Conservation (phyloP, 441 rosid species). For the Pelargonium australe region DNA sequence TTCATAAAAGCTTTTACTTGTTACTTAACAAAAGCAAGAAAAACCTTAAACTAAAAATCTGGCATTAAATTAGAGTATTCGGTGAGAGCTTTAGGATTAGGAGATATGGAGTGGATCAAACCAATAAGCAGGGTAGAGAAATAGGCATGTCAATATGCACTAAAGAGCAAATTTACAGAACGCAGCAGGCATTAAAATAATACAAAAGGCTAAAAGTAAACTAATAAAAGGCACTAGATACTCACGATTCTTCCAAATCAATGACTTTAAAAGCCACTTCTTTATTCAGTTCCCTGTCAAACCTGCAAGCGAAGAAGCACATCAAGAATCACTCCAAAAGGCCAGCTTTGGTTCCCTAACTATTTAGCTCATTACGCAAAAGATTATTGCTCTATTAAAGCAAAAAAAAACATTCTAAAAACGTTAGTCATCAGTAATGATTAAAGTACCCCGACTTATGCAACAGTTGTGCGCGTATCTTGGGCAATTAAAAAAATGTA, state of each 20-base stretch:
- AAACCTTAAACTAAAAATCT: too few relatives aligned
- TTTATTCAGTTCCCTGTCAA: conserved; percentile 88
- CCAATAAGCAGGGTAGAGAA: neutral
- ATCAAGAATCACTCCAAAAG: conserved; percentile 13
- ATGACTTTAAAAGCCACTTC: conserved; percentile 97
- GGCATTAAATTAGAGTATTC: neutral
- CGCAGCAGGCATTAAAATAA: conserved; percentile 9
- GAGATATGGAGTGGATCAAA: conserved; percentile 3
- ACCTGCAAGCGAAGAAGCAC: conserved; percentile 47
- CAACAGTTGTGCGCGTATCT: too few relatives aligned
- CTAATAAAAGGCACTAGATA: conserved; percentile 16
- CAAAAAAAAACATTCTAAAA: neutral
- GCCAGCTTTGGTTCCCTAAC: neutral
- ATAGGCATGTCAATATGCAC: neutral
- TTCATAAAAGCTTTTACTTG: too few relatives aligned
- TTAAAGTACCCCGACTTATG: neutral
- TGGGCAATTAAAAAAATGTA: too few relatives aligned
- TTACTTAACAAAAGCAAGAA: too few relatives aligned
- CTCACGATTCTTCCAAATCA: conserved; percentile 99
- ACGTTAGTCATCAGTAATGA: neutral
- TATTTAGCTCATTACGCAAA: conserved; percentile 15
- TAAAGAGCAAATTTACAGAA: neutral
- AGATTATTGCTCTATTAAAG: neutral
- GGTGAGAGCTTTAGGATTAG: conserved; percentile 17
- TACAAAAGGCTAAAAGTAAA: conserved; percentile 12